Percentiles rank a stretch among this genome's conserved stretches.
phyloP scores from a whole-genome alignment of 2,329 filamentous ascomycete species.

The Berkeleyomyces basicola region DNA sequence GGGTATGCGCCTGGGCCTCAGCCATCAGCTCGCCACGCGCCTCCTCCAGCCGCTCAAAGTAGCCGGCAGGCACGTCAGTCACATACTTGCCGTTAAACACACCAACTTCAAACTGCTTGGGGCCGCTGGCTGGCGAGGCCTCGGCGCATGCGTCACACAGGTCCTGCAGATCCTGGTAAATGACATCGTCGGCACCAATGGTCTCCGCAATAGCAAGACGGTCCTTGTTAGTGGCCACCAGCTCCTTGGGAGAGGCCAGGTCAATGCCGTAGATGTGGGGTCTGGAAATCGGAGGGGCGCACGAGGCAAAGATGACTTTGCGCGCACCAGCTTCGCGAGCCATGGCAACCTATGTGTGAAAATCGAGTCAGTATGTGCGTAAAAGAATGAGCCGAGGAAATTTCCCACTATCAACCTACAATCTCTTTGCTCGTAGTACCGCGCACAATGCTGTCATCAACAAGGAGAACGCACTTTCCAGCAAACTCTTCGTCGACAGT shows the following conservation, averaged over 20 bases:
- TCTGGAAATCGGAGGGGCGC: slow-evolving; percentile 66
- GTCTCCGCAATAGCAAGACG: slow-evolving; percentile 26
- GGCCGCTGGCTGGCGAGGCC: slow-evolving; percentile 36
- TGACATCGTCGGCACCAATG: slow-evolving; percentile 37
- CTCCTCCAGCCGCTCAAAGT: slow-evolving; percentile 65
- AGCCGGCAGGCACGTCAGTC: slow-evolving; percentile 60
- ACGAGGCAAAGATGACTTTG: slow-evolving; percentile 70
- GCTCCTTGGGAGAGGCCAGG: slow-evolving; percentile 26
- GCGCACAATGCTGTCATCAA: slow-evolving; percentile 81
- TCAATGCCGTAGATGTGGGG: slow-evolving; percentile 55
- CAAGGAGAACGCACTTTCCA: slow-evolving; percentile 61
- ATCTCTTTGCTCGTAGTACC: slow-evolving; percentile 55
- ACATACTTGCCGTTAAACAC: slow-evolving; percentile 83
- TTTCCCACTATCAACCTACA: slow-evolving; percentile 12
- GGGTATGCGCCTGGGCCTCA: background rate
- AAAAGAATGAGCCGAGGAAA: background rate
- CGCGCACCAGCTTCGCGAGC: slow-evolving; percentile 67
- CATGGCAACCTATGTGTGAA: slow-evolving; percentile 36
- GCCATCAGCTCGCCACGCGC: slow-evolving; percentile 46
- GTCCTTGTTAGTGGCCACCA: slow-evolving; percentile 27
- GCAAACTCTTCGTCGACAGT: slow-evolving; percentile 75
- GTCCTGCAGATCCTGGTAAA: slow-evolving; percentile 46
- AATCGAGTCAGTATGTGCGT: background rate
- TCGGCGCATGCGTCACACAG: slow-evolving; percentile 66
- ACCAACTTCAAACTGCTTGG: slow-evolving; percentile 66